Conservation (phyloP, 352 stramenopile species). For the Phytophthora foliorum region DNA sequence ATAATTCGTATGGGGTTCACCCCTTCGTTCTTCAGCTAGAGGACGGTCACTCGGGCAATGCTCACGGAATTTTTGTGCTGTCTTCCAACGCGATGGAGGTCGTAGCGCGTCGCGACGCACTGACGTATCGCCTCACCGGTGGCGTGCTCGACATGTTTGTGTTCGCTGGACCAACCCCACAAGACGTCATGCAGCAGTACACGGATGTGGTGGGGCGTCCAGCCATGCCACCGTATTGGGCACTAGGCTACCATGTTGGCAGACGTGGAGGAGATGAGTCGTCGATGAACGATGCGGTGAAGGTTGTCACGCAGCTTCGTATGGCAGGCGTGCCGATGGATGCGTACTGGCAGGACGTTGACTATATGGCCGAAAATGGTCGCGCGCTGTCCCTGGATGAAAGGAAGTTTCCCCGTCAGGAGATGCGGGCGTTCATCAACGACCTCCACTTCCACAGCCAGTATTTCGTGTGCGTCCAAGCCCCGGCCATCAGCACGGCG, state of each 20-base stretch:
- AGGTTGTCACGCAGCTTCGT: conserved; percentile 43
- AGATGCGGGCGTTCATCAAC: conserved; percentile 69
- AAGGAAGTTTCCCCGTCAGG: conserved; percentile 48
- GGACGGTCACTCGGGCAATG: conserved; percentile 44
- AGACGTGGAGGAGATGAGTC: conserved; percentile 34
- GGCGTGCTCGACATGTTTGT: conserved; percentile 88
- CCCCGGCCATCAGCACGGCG: conserved; percentile 58
- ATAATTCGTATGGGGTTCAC: conserved; percentile 86
- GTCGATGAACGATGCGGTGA: conserved; percentile 32
- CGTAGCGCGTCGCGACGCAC: conserved; percentile 57
- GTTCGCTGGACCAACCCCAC: conserved; percentile 67
- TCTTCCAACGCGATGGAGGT: conserved; percentile 92
- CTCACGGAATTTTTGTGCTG: conserved; percentile 83
- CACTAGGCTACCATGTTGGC: conserved; percentile 86
- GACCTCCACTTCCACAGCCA: conserved; percentile 87
- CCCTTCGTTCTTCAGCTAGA: conserved; percentile 82
- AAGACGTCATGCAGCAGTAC: conserved; percentile 79
- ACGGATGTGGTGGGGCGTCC: conserved; percentile 78
- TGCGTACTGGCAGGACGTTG: conserved; percentile 79
- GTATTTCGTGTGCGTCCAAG: conserved; percentile 79
- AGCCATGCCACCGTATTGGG: conserved; percentile 86
- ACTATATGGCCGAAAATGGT: conserved; percentile 53
- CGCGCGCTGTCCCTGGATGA: conserved; percentile 73
- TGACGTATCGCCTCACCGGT: conserved; percentile 85
- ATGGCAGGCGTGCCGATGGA: conserved; percentile 75